Evolutionary conservation across 371 early-diverging fungal species (phyloP), one percentile per base, ranked within the genome.

Genomic region (Blakeslea trispora): DNA sequence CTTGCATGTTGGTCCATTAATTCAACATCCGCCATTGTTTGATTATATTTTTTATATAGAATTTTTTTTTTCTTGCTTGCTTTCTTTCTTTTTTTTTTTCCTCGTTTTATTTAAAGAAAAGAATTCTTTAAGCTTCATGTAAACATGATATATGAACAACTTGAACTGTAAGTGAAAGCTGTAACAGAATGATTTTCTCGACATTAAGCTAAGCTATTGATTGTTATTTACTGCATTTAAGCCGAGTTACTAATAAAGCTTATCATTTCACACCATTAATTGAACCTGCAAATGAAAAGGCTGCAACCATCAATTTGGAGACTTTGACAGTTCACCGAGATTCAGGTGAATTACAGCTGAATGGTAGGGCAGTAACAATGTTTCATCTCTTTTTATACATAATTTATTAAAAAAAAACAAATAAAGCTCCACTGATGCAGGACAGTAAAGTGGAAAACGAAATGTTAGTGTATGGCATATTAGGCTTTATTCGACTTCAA

Each of bases 401-500:
- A 28, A 48, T 57, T 42, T n/a, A n/a, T n/a, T n/a, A n/a, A n/a
- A n/a, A n/a, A n/a, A n/a, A n/a, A n/a, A n/a, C n/a, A n/a, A n/a
- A n/a, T n/a, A n/a, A n/a, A 65, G 71, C 69, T 23, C 60, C 69
- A 32, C 67, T 60, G 21, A 57, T 44, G 19, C 44, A 45, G 15
- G 49, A 61, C 14, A 61, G 51, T 7, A 46, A 42, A 9, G 23
- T 65, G 18, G 57, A 60, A 34, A 64, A 45, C 41, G 69, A 71
- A 54, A 17, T 71, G 35, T 39, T 64, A 5, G 64, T 71, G 0
- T 68, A 71, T 64, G 93, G 93, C 32, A 77, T 93, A 41, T 39
- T 92, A 35, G 95, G 93, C 7, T 81, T 90, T 45, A 84, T 92
- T 37, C 68, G 69, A n/a, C 71, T 93, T 17, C 80, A 88, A 57